Base-by-base conservation (phyloP, 768 basidiomycete genomes). In the Russula earlei region DNA sequence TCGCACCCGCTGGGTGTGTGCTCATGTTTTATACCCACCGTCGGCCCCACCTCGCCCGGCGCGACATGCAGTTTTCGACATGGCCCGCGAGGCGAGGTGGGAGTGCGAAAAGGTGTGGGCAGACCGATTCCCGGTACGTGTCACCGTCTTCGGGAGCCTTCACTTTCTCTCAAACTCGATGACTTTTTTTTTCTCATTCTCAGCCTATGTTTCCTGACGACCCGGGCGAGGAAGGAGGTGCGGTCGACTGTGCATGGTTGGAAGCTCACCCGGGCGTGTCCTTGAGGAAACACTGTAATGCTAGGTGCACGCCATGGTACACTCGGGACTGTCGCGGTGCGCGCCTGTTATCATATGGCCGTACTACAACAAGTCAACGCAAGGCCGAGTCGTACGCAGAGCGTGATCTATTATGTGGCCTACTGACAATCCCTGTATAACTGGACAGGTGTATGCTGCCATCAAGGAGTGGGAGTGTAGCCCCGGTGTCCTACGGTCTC, bases 121-220 rank as follows among this genome's bases (percentile, higher is more conserved):
- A 3, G 75, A 78, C 63, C 78, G 69, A 55, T 87, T 81, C 61
- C 76, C 83, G 27, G 88, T 87, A 53, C 37, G 81, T 69, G n/a
- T 34, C 9, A 19, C 9, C 9, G 33, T 19, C 8, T 38, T 49
- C 14, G 37, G 4, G 15, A 36, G n/a, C 15, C 10, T 7, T 17
- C n/a, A 4, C n/a, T 22, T 24, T 9, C 20, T n/a, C 3, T 22
- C n/a, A n/a, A n/a, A 2, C 17, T 38, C 19, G 0, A n/a, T 19
- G n/a, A 3, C 3, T 17, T n/a, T 29, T 46, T n/a, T n/a, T n/a
- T n/a, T n/a, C n/a, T 4, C 15, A 19, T 11, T 12, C n/a, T 7
- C 4, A 91, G 87, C 83, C 85, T 1, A 95, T 95, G 93, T 95
- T 95, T 63, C 85, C 85, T 0, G 82, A 91, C 4, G 93, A 96